These are phyloP conservation scores for Microdochium paspali DNA, from an alignment of 2,329 filamentous ascomycete genomes.

Conservation along the genomic window DNA sequence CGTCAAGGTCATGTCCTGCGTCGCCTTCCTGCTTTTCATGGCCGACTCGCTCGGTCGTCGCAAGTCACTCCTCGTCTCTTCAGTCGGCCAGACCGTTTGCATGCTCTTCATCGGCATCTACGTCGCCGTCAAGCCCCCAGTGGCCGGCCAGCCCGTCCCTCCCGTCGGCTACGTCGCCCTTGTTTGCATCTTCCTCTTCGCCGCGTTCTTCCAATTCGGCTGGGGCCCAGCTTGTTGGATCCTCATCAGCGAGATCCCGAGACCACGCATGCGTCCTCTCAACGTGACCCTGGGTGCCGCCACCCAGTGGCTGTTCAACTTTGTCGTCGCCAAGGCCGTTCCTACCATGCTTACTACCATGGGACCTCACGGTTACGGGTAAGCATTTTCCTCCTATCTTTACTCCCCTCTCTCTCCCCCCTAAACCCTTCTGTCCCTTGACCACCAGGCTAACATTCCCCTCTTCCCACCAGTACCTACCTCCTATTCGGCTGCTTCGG, in stretches of 20 bases:
- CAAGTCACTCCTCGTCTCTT: conserved; percentile 46
- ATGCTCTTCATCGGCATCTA: conserved; percentile 63
- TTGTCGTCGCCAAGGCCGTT: conserved; percentile 53
- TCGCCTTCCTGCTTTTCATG: conserved; percentile 47
- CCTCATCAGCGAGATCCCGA: conserved; percentile 57
- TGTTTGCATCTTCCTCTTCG: conserved; percentile 60
- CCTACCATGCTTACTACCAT: conserved; percentile 51
- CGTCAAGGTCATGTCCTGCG: conserved; percentile 50
- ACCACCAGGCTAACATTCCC: conserved; percentile 4
- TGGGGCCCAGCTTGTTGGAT: conserved; percentile 59
- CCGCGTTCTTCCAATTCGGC: conserved; percentile 54
- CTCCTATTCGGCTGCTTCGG: conserved; percentile 56
- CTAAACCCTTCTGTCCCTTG: too few relatives aligned
- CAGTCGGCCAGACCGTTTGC: conserved; percentile 46
- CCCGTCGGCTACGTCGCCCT: conserved; percentile 56
- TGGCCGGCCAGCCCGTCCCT: conserved; percentile 37
- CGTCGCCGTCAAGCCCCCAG: conserved; percentile 46
- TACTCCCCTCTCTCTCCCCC: not conserved
- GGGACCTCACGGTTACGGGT: conserved; percentile 26
- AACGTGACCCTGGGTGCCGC: conserved; percentile 53
- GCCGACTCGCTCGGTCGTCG: conserved; percentile 51
- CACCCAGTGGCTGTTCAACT: conserved; percentile 57
- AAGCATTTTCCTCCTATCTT: conserved; percentile 4
- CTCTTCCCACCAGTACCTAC: conserved; percentile 31
- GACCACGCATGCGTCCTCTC: conserved; percentile 35